phyloP scores from a whole-genome alignment of 129 eudicot species.

The Mikania micrantha region DNA sequence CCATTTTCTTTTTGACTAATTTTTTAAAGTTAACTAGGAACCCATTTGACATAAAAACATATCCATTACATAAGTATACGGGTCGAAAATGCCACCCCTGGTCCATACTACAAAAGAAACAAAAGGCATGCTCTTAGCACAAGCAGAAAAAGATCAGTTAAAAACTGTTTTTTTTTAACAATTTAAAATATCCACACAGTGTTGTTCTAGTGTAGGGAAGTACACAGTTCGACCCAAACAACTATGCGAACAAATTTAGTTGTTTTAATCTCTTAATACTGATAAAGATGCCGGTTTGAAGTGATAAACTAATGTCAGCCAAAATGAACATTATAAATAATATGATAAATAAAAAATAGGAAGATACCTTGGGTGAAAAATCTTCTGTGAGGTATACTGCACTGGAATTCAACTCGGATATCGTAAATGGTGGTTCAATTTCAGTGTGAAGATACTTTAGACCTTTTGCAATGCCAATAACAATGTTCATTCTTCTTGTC shows the following conservation, averaged over 20 bases:
- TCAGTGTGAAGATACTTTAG: conserved; percentile 88
- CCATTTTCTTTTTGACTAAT: background rate
- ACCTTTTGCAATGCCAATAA: conserved; percentile 85
- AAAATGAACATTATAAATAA: background rate
- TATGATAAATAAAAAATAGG: background rate
- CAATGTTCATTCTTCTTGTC: conserved; percentile 95
- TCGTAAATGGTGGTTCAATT: conserved; percentile 83
- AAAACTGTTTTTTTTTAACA: too few relatives aligned
- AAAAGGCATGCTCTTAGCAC: too few relatives aligned
- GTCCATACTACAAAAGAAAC: background rate
- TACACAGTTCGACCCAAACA: background rate
- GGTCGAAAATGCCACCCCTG: background rate
- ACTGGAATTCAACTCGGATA: conserved; percentile 78
- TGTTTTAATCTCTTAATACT: too few relatives aligned
- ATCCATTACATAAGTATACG: too few relatives aligned
- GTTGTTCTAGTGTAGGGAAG: background rate
- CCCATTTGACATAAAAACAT: background rate
- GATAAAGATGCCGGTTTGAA: too few relatives aligned
- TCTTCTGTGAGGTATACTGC: conserved; percentile 90
- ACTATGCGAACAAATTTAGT: background rate
- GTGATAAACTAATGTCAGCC: background rate
- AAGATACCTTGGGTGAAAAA: conserved; percentile 84
- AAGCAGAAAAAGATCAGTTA: background rate
- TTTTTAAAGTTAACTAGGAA: background rate
- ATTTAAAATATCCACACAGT: background rate